These are phyloP conservation scores for Lophiostoma macrostomum DNA, from an alignment of 495 filamentous ascomycete genomes.

Conservation along the genomic window DNA sequence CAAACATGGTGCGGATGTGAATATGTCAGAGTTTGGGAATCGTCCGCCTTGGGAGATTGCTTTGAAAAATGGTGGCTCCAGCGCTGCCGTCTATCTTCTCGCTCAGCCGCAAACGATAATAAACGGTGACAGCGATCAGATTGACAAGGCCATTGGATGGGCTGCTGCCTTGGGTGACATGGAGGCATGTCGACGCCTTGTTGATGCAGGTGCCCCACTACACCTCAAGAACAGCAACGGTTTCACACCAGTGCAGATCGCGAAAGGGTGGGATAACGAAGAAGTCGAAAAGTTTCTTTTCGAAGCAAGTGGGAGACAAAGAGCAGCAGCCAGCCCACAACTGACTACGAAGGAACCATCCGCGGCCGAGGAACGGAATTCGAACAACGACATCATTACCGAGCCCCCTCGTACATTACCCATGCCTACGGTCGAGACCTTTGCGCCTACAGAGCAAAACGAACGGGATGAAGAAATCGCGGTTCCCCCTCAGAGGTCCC, in stretches of 20 bases:
- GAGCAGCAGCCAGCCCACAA: neutral
- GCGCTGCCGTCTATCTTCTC: constrained; percentile 5
- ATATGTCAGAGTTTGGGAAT: constrained; percentile 2
- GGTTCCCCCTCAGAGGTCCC: neutral
- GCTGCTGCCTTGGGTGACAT: constrained; percentile 12
- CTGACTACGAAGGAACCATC: neutral
- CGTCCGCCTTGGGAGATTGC: constrained; percentile 15
- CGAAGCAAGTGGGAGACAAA: constrained; percentile 2
- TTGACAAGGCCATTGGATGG: constrained; percentile 6
- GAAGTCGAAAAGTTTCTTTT: constrained; percentile 14
- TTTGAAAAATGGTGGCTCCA: neutral
- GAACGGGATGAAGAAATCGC: neutral
- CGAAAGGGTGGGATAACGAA: constrained; percentile 7
- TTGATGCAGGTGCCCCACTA: constrained; percentile 11
- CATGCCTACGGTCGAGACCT: neutral
- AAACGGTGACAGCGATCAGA: neutral
- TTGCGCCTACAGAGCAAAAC: neutral
- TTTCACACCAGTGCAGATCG: constrained; percentile 10
- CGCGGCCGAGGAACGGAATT: neutral
- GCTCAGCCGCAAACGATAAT: constrained; percentile 15
- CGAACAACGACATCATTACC: neutral
- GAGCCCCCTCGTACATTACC: neutral
- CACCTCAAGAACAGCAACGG: constrained; percentile 19
- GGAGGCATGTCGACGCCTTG: constrained; percentile 12
- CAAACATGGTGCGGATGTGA: constrained; percentile 17